phyloP scores from a whole-genome alignment of 345 rosid species.

The Arabis alpina region DNA sequence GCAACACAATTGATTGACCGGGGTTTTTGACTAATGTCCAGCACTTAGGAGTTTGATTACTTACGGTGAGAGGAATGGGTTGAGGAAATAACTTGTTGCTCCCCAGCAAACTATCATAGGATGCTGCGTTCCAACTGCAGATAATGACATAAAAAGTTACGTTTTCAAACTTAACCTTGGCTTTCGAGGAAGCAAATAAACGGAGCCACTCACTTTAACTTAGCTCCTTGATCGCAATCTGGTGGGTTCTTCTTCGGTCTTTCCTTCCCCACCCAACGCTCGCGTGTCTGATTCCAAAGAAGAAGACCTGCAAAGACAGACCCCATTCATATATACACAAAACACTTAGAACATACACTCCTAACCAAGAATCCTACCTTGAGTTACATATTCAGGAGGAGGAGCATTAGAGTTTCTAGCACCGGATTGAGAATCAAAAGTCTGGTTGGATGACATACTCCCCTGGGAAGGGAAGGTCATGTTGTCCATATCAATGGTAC shows the following conservation, averaged over 20 bases:
- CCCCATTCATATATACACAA: not conserved
- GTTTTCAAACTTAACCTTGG: not conserved
- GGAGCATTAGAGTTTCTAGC: conserved; percentile 48
- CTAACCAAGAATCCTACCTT: conserved; percentile 44
- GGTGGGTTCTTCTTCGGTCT: conserved; percentile 32
- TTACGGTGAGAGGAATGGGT: conserved; percentile 81
- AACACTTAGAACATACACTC: not conserved
- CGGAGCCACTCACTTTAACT: conserved; percentile 60
- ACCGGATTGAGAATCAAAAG: conserved; percentile 47
- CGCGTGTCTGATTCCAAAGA: conserved; percentile 86
- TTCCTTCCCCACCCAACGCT: conserved; percentile 73
- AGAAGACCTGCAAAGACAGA: conserved; percentile 56
- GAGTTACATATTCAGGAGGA: conserved; percentile 67
- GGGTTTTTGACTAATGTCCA: not conserved
- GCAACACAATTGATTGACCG: not conserved
- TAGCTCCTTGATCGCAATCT: conserved; percentile 53
- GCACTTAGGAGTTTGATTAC: conserved; percentile 16
- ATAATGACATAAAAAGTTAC: conserved; percentile 2
- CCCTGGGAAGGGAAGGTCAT: conserved; percentile 67
- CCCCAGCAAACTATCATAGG: conserved; percentile 78
- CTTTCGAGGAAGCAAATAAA: conserved; percentile 6
- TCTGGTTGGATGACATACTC: conserved; percentile 64
- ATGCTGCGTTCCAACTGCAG: conserved; percentile 75
- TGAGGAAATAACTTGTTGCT: conserved; percentile 83
- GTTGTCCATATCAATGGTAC: conserved; percentile 70